Percentiles rank a stretch among this genome's conserved stretches.
Evolutionary conservation across 139 green algal genomes (phyloP).

Genomic region (Chlorella ohadii): DNA sequence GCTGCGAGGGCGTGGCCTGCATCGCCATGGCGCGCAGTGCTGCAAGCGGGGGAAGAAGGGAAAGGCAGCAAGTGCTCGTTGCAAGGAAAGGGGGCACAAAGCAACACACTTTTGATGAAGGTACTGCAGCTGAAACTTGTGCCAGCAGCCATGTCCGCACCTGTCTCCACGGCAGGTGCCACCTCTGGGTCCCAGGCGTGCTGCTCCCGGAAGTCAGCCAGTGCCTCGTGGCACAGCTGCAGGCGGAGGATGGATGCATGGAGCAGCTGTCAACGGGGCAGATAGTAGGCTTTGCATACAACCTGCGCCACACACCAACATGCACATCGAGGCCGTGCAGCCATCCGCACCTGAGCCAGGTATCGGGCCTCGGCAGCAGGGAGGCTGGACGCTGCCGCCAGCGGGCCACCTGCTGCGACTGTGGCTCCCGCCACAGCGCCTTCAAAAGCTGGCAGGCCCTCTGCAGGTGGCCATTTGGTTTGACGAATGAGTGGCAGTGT

Average conservation of each 20-base stretch:
- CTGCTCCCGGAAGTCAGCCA: background rate
- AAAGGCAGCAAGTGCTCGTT: background rate
- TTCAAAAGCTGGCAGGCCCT: constrained; percentile 7
- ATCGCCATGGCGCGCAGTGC: background rate
- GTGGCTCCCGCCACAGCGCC: background rate
- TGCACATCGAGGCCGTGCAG: too few relatives aligned
- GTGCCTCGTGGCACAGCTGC: background rate
- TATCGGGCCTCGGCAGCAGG: background rate
- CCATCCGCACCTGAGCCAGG: background rate
- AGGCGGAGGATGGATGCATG: too few relatives aligned
- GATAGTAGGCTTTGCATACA: too few relatives aligned
- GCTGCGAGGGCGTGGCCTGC: background rate
- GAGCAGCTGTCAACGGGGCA: too few relatives aligned
- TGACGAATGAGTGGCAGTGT: too few relatives aligned
- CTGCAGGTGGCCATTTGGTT: background rate
- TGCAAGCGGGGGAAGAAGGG: background rate
- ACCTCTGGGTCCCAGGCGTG: background rate
- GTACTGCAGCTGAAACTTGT: too few relatives aligned
- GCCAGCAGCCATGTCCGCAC: background rate
- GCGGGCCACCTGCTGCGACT: background rate
- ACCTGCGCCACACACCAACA: too few relatives aligned
- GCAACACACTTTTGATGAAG: too few relatives aligned
- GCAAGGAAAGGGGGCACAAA: too few relatives aligned
- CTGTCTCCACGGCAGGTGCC: constrained; percentile 11
- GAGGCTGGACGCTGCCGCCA: background rate